Base-by-base conservation (phyloP, 495 filamentous ascomycete genomes). In the Xylaria bambusicola region DNA sequence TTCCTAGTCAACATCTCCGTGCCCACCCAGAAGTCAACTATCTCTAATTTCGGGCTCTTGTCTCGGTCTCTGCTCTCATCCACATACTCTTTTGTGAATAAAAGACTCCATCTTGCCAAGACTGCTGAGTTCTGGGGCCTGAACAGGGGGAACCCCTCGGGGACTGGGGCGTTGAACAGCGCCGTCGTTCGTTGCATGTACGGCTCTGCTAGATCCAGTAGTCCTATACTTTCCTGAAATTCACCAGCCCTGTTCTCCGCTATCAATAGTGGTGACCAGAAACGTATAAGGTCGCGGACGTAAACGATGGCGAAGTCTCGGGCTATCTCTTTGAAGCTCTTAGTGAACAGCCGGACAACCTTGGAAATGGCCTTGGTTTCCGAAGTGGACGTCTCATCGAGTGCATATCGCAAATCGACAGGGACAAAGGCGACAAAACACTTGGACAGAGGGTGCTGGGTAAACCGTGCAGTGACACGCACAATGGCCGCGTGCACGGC, bases 41-140 rank as follows among this genome's bases (percentile, higher is more conserved):
- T 10, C n/a, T n/a, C n/a, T n/a, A n/a, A n/a, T n/a, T n/a, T n/a
- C n/a, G n/a, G n/a, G n/a, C n/a, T n/a, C 29, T 33, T 33, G 5
- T 5, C 10, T 10, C 5, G 5, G 5, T 33, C 29, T 33, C 29
- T 33, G 5, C 5, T 5, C 29, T 33, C 29, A 5, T 5, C 5
- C 5, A 10, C 5, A 24, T 69, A 62, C 18, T 38, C 12, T 7
- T 18, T 15, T 40, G 57, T 35, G 0, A 73, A n/a, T n/a, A 47
- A 46, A n/a, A 51, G 21, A 24, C 69, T 60, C 10, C 71, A n/a
- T 17, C 58, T 58, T 0, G 68, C 68, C 18, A 73, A 35, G 8
- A 63, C 69, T 46, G 66, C 69, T 10, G 71, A 10, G 2, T 64
- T 66, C 1, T 68, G 68, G 1, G 61, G 62, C 41, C 67, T 60